Conservation (phyloP, 176 grass and related monocot species). For the Dendrocalamus sinicus region DNA sequence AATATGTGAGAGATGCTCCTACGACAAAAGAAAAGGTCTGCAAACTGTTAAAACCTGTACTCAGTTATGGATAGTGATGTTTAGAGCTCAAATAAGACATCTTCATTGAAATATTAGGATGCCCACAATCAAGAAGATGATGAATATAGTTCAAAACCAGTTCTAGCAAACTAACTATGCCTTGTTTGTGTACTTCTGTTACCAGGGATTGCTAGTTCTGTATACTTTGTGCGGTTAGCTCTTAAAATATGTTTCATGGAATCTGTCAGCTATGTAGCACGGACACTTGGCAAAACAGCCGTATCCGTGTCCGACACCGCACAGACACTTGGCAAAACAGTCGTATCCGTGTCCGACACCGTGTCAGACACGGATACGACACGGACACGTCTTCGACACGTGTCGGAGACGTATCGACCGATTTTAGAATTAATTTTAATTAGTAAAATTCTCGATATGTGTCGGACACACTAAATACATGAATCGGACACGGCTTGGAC, state of each 20-base stretch:
- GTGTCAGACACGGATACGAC: too few relatives aligned
- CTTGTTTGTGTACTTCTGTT: not conserved
- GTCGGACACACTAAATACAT: too few relatives aligned
- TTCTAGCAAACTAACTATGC: not conserved
- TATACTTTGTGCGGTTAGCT: conserved; percentile 1
- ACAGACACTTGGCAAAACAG: too few relatives aligned
- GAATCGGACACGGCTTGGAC: too few relatives aligned
- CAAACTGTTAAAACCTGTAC: conserved; percentile 17
- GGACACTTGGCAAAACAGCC: too few relatives aligned
- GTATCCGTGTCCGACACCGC: too few relatives aligned
- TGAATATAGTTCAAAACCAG: conserved; percentile 10
- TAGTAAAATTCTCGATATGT: too few relatives aligned
- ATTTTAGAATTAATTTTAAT: too few relatives aligned
- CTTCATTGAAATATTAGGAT: conserved; percentile 5
- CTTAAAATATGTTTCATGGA: not conserved
- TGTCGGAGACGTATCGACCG: too few relatives aligned
- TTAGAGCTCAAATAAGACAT: conserved; percentile 16
- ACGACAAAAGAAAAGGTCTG: conserved; percentile 74
- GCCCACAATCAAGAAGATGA: not conserved
- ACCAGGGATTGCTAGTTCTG: not conserved
- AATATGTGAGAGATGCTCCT: conserved; percentile 90
- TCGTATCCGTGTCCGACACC: too few relatives aligned
- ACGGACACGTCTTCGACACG: too few relatives aligned
- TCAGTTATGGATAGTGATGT: conserved; percentile 1
- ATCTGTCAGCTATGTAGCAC: too few relatives aligned